Evolutionary conservation across 768 basidiomycete species (phyloP).

Genomic region (Hydnomerulius pinastri): DNA sequence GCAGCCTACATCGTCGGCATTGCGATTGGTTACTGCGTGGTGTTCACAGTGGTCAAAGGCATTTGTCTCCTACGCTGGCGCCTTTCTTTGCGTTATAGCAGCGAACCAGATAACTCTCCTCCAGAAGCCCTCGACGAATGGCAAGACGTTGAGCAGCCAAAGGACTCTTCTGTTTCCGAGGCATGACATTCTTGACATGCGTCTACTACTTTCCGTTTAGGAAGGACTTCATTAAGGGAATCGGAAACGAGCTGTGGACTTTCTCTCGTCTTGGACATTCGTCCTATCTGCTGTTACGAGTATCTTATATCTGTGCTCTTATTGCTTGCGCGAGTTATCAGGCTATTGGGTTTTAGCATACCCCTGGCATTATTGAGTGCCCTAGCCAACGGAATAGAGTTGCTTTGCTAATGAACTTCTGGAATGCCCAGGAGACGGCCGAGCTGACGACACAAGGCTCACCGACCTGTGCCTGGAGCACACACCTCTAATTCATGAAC

Average conservation of each 20-base stretch:
- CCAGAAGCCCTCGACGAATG: slow-evolving; percentile 44
- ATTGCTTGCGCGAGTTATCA: background rate
- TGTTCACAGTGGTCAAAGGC: slow-evolving; percentile 52
- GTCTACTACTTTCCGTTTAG: background rate
- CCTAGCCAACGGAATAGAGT: background rate
- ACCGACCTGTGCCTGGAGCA: background rate
- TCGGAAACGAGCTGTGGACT: background rate
- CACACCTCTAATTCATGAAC: background rate
- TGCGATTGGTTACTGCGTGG: slow-evolving; percentile 46
- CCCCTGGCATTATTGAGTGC: background rate
- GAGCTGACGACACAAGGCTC: background rate
- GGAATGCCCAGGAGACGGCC: background rate
- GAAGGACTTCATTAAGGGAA: background rate
- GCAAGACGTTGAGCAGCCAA: slow-evolving; percentile 39
- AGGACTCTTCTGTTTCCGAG: slow-evolving; percentile 14
- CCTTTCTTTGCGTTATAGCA: slow-evolving; percentile 21
- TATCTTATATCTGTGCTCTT: slow-evolving; percentile 1
- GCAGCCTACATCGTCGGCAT: slow-evolving; percentile 69
- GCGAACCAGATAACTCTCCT: slow-evolving; percentile 4
- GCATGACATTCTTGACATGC: slow-evolving; percentile 1
- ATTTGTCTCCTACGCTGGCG: slow-evolving; percentile 41
- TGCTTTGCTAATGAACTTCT: background rate
- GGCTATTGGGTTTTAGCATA: background rate
- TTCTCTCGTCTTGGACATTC: background rate
- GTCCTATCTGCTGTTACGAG: background rate